Conservation (phyloP, 192 early-diverging fungal genomes). For the Backusella westeae region DNA sequence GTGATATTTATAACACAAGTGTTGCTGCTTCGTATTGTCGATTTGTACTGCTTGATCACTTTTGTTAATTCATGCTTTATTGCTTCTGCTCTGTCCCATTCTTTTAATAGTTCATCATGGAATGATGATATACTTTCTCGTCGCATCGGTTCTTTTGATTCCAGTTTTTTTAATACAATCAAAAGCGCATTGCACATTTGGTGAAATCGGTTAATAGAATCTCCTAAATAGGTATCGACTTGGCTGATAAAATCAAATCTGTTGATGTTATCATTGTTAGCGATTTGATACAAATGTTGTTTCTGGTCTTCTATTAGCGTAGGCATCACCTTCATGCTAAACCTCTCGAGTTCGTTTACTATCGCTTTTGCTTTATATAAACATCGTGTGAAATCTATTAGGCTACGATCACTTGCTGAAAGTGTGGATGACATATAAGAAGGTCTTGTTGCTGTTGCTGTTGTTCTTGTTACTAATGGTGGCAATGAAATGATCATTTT, state of each 20-base stretch:
- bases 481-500: neutral
- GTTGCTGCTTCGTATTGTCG: neutral
- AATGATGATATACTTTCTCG: conserved; percentile 18
- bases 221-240: conserved; percentile 8
- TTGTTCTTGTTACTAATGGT: neutral
- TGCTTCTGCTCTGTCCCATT: conserved; percentile 17
- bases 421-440: neutral
- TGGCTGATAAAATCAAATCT: neutral
- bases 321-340: conserved; percentile 14
- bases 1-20: neutral
- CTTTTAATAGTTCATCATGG: conserved; percentile 9
- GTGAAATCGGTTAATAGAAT: conserved; percentile 13
- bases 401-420: conserved; percentile 7
- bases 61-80: neutral
- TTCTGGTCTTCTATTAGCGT: neutral
- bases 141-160: conserved; percentile 10
- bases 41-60: neutral
- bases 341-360: conserved; percentile 14
- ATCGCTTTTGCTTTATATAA: conserved; percentile 22
- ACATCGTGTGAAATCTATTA: conserved; percentile 28
- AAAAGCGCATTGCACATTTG: conserved; percentile 21
- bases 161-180: conserved; percentile 19
- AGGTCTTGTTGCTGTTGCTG: neutral
- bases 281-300: neutral
- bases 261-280: neutral